Percentiles rank a stretch among this genome's conserved stretches.
These are phyloP conservation scores for Ascochyta clinopodiicola DNA, from an alignment of 2,329 filamentous ascomycete species.

Conservation along the genomic window DNA sequence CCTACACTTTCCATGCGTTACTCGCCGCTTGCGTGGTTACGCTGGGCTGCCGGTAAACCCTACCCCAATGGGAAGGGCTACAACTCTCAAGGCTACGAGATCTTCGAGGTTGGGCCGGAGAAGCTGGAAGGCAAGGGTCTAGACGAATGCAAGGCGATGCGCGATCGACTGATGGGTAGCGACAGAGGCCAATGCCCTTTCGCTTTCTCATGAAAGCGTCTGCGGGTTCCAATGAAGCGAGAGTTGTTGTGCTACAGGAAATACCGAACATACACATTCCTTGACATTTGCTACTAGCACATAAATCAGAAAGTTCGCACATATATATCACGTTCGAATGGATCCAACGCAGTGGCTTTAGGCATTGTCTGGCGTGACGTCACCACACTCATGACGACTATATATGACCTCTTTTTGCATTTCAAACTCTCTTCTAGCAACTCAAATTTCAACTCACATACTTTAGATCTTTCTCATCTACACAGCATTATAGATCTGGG, in stretches of 20 bases:
- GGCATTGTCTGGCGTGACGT: constrained; percentile 1
- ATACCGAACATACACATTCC: too few species aligned
- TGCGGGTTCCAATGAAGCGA: too few species aligned
- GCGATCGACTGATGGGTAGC: constrained; percentile 31
- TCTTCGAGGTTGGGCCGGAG: constrained; percentile 68
- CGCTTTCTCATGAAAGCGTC: constrained; percentile 13
- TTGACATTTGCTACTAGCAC: too few species aligned
- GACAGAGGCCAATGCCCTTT: constrained; percentile 44
- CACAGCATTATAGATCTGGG: not conserved
- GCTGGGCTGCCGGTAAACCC: constrained; percentile 67
- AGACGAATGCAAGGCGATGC: constrained; percentile 33
- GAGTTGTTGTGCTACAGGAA: too few species aligned
- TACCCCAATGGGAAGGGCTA: constrained; percentile 64
- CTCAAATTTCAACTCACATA: not conserved
- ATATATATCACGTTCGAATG: not conserved
- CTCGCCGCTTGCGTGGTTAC: constrained; percentile 24
- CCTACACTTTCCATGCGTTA: constrained; percentile 27
- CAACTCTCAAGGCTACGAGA: constrained; percentile 61
- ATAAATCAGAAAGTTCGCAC: not conserved
- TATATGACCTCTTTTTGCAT: not conserved
- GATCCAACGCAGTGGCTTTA: not conserved
- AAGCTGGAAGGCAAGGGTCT: constrained; percentile 58
- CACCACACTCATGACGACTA: constrained; percentile 17
- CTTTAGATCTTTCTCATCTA: not conserved
- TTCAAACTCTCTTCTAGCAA: too few species aligned